A percentile compares a stretch with the other conserved stretches of the same genome.
These are phyloP conservation scores for Linanthus parryae DNA, from an alignment of 148 eudicot genomes.

Conservation along the genomic window DNA sequence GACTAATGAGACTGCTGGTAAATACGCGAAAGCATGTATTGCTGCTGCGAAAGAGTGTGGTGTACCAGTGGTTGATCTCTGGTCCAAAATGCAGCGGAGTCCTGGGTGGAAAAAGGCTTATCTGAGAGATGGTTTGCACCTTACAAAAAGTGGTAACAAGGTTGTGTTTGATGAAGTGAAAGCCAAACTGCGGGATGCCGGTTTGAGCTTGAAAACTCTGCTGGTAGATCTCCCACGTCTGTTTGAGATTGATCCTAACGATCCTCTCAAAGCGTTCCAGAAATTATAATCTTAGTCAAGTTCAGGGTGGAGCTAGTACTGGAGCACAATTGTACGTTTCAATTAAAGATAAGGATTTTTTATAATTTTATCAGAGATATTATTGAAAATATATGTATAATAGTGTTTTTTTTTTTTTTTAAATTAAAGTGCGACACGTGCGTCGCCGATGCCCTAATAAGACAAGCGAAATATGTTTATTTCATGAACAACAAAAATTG, in stretches of 20 bases:
- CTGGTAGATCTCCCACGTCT: not conserved
- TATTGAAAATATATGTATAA: no score
- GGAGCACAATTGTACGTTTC: no score
- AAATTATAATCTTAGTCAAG: no score
- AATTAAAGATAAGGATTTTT: no score
- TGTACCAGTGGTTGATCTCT: not conserved
- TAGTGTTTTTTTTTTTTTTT: no score
- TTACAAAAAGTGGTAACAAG: not conserved
- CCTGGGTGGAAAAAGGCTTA: not conserved
- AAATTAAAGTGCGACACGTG: no score
- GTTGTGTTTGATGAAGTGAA: not conserved
- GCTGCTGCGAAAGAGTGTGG: not conserved
- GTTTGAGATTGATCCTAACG: not conserved
- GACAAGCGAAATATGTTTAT: no score
- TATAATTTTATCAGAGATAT: no score
- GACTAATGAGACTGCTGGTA: not conserved
- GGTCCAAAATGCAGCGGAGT: not conserved
- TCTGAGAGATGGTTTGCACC: not conserved
- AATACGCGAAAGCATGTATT: not conserved
- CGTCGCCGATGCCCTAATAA: no score
- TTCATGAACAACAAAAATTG: no score
- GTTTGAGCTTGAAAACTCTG: not conserved
- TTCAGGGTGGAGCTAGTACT: no score
- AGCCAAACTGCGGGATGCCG: not conserved
- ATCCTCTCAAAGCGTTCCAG: not conserved